Base-by-base conservation (phyloP, 495 filamentous ascomycete genomes). In the Tirmania nivea region DNA sequence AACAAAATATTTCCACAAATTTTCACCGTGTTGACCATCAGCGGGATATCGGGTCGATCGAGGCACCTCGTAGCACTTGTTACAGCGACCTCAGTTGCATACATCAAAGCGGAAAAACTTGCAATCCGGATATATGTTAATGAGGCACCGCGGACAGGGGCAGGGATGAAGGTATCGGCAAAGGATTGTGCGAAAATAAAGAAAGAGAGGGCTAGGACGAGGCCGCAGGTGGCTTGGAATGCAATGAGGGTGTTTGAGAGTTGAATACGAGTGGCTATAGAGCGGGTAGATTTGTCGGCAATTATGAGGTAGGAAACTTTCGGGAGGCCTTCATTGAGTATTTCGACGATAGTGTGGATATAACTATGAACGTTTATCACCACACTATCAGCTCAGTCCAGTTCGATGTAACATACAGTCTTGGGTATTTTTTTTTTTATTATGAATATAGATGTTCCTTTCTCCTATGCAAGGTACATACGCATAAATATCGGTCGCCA, bases 251-350 rank as follows among this genome's bases (percentile, higher is more conserved):
- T 83, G 54, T 83, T 71, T 0, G 81, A 68, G 9, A 87, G 72
- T 6, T 67, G 62, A 19, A 85, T 61, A 0, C 82, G 73, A 8
- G 74, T 69, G 7, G 64, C 34, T 3, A 72, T 57, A 1, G 68
- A 69, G 10, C 80, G 73, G 2, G 75, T 74, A 7, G 71, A 62
- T 51, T 73, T 73, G 66, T 86, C 79, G 10, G 77, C 82, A 57
- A 86, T 85, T 54, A 81, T 69, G n/a, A 79, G 65, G 78, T 78
- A 86, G 8, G 80, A 73, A 0, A 79, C 73, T 31, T 80, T 69
- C 0, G 81, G 82, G 8, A 86, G 75, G 10, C 81, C 79, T 59
- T 87, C 80, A 65, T 86, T 86, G 48, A 86, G 65, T 0, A 83
- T 78, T 58, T 86, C 75, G 0, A 72, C 75, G n/a, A 84, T 70